These are phyloP conservation scores for Podaxis sp. DNA, from an alignment of 768 basidiomycete species.

Conservation along the genomic window DNA sequence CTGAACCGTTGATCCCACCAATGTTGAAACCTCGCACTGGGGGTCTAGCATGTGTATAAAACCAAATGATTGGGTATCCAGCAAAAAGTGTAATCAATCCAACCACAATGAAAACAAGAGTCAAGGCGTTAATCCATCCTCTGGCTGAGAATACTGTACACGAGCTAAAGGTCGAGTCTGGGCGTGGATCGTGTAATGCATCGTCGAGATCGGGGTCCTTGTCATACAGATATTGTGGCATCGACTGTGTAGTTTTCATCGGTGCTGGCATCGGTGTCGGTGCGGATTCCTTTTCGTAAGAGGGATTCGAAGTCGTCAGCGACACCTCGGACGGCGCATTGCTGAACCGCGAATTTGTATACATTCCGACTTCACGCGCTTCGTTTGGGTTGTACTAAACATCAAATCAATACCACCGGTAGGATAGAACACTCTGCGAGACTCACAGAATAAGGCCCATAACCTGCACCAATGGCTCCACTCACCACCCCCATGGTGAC, in stretches of 20 bases:
- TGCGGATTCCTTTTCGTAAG: constrained; percentile 15
- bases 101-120: constrained; percentile 63
- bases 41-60: constrained; percentile 33
- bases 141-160: constrained; percentile 78
- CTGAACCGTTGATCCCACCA: constrained; percentile 80
- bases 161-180: constrained; percentile 36
- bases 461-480: constrained; percentile 74
- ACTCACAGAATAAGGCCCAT: constrained; percentile 87
- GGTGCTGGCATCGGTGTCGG: constrained; percentile 32
- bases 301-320: constrained; percentile 23
- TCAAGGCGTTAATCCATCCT: constrained; percentile 77
- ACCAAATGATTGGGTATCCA: constrained; percentile 82
- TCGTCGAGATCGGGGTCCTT: constrained; percentile 90
- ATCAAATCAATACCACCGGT: background rate
- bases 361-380: constrained; percentile 43
- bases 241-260: constrained; percentile 45
- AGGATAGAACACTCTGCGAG: background rate
- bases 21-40: constrained; percentile 64
- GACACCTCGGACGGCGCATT: constrained; percentile 43
- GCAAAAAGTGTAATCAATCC: constrained; percentile 79
- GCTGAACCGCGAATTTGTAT: constrained; percentile 57
- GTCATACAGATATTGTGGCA: constrained; percentile 78
- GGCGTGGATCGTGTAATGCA: constrained; percentile 84
- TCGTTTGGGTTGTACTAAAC: constrained; percentile 58
- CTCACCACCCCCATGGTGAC: constrained; percentile 80